These are phyloP conservation scores for Rutidosis leptorrhynchoides DNA, from an alignment of 129 eudicot species.

Conservation along the genomic window DNA sequence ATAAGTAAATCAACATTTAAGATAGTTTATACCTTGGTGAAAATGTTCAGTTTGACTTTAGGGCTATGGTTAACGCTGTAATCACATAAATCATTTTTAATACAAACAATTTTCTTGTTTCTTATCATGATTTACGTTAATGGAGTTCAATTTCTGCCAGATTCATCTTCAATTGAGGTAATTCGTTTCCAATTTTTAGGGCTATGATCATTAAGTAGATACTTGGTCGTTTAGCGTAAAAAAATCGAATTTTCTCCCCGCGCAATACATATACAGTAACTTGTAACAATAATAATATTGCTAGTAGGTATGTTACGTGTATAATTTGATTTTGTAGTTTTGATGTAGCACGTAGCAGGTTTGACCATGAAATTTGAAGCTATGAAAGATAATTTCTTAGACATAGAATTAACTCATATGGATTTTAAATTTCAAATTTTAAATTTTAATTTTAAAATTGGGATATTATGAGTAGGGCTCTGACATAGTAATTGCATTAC, in stretches of 20 bases:
- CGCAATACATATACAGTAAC: no score
- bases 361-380: background rate
- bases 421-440: no score
- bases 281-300: background rate
- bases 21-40: background rate
- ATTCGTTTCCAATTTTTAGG: background rate
- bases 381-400: background rate
- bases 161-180: conserved; percentile 40
- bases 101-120: background rate
- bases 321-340: background rate
- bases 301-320: background rate
- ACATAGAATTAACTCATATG: no score
- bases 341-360: conserved; percentile 8
- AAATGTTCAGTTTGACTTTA: background rate
- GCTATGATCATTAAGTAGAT: conserved; percentile 1
- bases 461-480: conserved; percentile 41
- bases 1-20: no score
- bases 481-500: conserved; percentile 47
- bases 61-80: background rate
- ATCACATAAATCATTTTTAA: background rate
- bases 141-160: conserved; percentile 43
- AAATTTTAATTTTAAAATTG: background rate
- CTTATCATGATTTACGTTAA: conserved; percentile 48
- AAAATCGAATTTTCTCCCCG: no score
- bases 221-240: background rate